A percentile compares a stretch with the other conserved stretches of the same genome.
Evolutionary conservation across 75 land plant genomes (phyloP).

Genomic region (Cunninghamia lanceolata): DNA sequence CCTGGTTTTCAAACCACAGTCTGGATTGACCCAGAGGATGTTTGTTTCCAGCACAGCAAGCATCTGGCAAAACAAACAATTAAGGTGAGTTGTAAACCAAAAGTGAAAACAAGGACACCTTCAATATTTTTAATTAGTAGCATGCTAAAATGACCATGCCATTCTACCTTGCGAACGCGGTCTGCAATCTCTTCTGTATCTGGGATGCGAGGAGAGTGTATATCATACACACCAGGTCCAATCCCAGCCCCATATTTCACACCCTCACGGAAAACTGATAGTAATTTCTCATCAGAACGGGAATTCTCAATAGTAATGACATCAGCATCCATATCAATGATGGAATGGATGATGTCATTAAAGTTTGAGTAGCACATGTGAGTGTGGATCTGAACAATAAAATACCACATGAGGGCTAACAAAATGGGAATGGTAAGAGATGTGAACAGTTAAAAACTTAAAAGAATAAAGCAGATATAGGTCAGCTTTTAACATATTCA

Average conservation of each 20-base stretch:
- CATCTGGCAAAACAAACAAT: conserved; percentile 14
- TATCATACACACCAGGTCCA: conserved; percentile 62
- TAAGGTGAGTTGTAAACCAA: not conserved
- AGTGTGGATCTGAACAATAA: conserved; percentile 33
- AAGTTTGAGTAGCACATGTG: conserved; percentile 62
- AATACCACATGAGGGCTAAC: not conserved
- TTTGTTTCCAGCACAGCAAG: conserved; percentile 30
- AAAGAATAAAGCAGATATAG: not conserved
- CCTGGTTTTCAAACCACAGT: conserved; percentile 29
- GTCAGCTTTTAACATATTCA: not conserved
- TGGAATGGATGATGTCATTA: conserved; percentile 58
- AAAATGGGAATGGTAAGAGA: not conserved
- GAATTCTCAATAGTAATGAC: conserved; percentile 65
- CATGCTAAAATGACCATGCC: not conserved
- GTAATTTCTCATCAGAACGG: conserved; percentile 56
- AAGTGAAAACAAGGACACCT: not conserved
- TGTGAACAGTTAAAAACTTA: not conserved
- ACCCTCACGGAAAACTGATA: conserved; percentile 63
- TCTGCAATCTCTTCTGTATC: conserved; percentile 53
- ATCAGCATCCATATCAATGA: conserved; percentile 64
- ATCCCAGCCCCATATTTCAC: conserved; percentile 57
- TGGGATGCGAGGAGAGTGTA: conserved; percentile 56
- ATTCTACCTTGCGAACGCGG: conserved; percentile 38
- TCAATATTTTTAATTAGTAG: not conserved
- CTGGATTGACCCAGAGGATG: conserved; percentile 30